These are phyloP conservation scores for Hirsutella rhossiliensis DNA, from an alignment of 2,329 filamentous ascomycete genomes.

Conservation along the genomic window DNA sequence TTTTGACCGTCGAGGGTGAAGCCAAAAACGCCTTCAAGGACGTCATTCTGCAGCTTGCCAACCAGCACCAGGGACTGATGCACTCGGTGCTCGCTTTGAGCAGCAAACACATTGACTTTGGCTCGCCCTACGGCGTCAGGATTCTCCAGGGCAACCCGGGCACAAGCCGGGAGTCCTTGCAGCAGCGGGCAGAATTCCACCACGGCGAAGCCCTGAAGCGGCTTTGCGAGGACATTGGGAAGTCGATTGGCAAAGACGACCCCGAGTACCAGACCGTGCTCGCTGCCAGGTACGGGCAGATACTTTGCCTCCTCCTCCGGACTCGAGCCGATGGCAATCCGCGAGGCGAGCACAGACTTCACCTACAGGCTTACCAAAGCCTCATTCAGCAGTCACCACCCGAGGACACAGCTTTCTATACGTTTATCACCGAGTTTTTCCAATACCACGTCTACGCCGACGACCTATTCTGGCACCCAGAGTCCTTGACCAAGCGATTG, in stretches of 20 bases:
- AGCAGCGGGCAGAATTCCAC: slow-evolving; percentile 41
- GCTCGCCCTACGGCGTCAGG: slow-evolving; percentile 42
- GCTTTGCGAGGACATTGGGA: slow-evolving; percentile 33
- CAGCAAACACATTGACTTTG: slow-evolving; percentile 59
- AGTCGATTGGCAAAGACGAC: slow-evolving; percentile 27
- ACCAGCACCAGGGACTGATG: slow-evolving; percentile 72
- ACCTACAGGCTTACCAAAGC: slow-evolving; percentile 63
- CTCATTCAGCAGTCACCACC: slow-evolving; percentile 54
- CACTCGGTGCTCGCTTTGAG: slow-evolving; percentile 79
- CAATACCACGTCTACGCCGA: slow-evolving; percentile 68
- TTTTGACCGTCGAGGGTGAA: slow-evolving; percentile 72
- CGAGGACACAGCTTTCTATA: slow-evolving; percentile 50
- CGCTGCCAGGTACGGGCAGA: slow-evolving; percentile 48
- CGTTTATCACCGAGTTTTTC: slow-evolving; percentile 65
- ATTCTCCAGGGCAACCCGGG: slow-evolving; percentile 36
- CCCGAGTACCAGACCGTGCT: slow-evolving; percentile 33
- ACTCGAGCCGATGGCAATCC: slow-evolving; percentile 43
- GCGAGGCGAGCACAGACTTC: slow-evolving; percentile 62
- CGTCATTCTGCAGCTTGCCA: slow-evolving; percentile 70
- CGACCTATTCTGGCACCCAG: slow-evolving; percentile 42
- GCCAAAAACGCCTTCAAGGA: slow-evolving; percentile 77
- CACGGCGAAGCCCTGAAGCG: slow-evolving; percentile 41
- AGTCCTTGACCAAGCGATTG: slow-evolving; percentile 21
- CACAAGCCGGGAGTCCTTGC: slow-evolving; percentile 32
- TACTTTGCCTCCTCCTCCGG: slow-evolving; percentile 48